Base-by-base conservation (phyloP, 129 eudicot genomes). In the Tanacetum coccineum region DNA sequence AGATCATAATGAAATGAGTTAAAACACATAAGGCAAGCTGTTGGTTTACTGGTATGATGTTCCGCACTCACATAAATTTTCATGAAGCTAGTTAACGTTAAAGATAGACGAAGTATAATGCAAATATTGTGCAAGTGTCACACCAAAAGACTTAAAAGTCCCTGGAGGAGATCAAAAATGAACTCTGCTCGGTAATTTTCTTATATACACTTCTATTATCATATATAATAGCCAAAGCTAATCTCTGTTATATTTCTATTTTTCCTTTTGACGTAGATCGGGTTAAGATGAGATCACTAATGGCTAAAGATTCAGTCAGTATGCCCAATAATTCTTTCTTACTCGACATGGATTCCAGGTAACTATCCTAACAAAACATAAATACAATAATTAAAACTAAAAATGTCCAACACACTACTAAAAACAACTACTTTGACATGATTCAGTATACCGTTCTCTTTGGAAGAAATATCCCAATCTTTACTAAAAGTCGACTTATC, bases 301-400 rank as follows among this genome's bases (percentile, higher is more conserved):
- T 88, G 81, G 81, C 90, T 58, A 90, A 86, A 84, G 95, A 86
- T 78, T 83, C 94, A 62, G 36, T 75, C 66, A 82, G 68, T 74
- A 80, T 85, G 82, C 96, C 94, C 72, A 89, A 83, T 69, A 86
- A 89, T 76, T 81, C 96, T 3, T 89, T 89, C 86, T 86, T 89
- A 83, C 95, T 89, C 18, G 96, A 89, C 70, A 94, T 81, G 47
- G 90, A 86, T 73, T 86, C 96, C 70, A 89, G 95, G 96, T 89
- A 83, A 79, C 39, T 15, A 62, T 62, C 55, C 44, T 62, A 17
- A 26, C 63, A 71, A 67, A 62, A 17, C 32, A 21, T 18, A 54
- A n/a, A 54, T 22, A 28, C 15, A 55, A 9, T 40, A 65, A 48
- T 60, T 25, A 26, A 0, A 32, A 32, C 3, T 3, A 13, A 45